Evolutionary conservation across 176 grass and related monocot genomes (phyloP), one percentile per base, ranked within the genome.

Genomic region (Otatea glauca): DNA sequence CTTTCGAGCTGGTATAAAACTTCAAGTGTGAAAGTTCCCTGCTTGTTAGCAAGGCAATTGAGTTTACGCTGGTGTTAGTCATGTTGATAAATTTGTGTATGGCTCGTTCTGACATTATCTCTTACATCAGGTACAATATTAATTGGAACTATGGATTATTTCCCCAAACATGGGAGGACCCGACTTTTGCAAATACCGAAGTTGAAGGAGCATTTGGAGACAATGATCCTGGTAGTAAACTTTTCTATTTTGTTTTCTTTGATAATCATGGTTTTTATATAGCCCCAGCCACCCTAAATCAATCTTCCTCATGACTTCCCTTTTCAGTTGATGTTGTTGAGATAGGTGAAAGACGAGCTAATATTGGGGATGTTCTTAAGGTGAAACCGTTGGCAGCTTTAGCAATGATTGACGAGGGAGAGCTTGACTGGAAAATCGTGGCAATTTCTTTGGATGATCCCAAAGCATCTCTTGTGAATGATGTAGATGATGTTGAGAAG

Each of bases 371-470:
- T 21, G 81, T 99, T 84, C 90, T 99, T 59, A 99, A 93, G 75
- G 96, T 99, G 68, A 99, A 99, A 59, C 96, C 96, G 5, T 92
- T 99, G 85, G 96, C 89, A 64, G 91, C 96, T 92, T 90, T 99
- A 78, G 96, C 96, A 37, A 99, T 99, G 96, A 96, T 99, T 81
- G 96, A 99, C 27, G 96, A 98, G 73, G 96, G 96, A 39, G 93
- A 95, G 81, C 93, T 98, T 78, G 96, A 98, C 76, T 98, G 96
- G 96, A 99, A 99, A 80, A 96, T 99, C 34, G 88, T 99, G 83
- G 93, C 91, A 74, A 94, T 99, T 70, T 99, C 96, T 72, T 84
- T 99, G 88, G 91, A 99, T 81, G 96, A 99, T 74, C 93, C 96
- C 17, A 95, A 90, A 96, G 96, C 96, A 85, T 92, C 93, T 81